Percentiles rank a stretch among this genome's conserved stretches.
phyloP scores from a whole-genome alignment of 805 yeast genomes.

The Debaryomyces castellii region DNA sequence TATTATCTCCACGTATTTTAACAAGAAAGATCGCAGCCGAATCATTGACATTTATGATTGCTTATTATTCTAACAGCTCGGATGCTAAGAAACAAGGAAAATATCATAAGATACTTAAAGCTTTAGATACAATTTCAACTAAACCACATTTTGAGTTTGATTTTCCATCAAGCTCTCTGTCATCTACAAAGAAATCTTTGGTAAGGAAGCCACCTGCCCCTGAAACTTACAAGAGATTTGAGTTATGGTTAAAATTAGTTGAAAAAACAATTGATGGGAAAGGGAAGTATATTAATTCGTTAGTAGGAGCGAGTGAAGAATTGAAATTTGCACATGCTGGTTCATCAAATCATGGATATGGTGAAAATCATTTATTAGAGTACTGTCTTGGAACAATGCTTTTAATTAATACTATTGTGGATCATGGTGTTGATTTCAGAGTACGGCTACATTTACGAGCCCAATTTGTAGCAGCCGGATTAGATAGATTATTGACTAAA shows the following conservation, averaged over 20 bases:
- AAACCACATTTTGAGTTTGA: slow-evolving; percentile 41
- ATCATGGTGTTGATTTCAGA: slow-evolving; percentile 42
- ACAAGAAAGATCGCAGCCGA: slow-evolving; percentile 84
- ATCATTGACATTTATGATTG: slow-evolving; percentile 52
- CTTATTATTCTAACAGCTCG: slow-evolving; percentile 29
- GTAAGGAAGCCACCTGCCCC: slow-evolving; percentile 37
- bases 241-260: slow-evolving; percentile 69
- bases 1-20: slow-evolving; percentile 69
- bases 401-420: slow-evolving; percentile 63
- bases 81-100: slow-evolving; percentile 37
- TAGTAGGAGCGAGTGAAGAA: slow-evolving; percentile 91
- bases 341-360: slow-evolving; percentile 44
- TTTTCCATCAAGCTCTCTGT: slow-evolving; percentile 18
- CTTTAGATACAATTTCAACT: slow-evolving; percentile 45
- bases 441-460: slow-evolving; percentile 59
- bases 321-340: slow-evolving; percentile 46
- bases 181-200: slow-evolving; percentile 19
- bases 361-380: slow-evolving; percentile 66
- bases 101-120: slow-evolving; percentile 56
- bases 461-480: slow-evolving; percentile 56
- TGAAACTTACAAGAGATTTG: slow-evolving; percentile 50
- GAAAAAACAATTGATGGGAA: slow-evolving; percentile 75
- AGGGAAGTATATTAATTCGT: slow-evolving; percentile 80
- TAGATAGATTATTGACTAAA: slow-evolving; percentile 49
- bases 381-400: slow-evolving; percentile 71